These are phyloP conservation scores for Litsea cubeba DNA, from an alignment of 164 flowering plant species.

Conservation along the genomic window DNA sequence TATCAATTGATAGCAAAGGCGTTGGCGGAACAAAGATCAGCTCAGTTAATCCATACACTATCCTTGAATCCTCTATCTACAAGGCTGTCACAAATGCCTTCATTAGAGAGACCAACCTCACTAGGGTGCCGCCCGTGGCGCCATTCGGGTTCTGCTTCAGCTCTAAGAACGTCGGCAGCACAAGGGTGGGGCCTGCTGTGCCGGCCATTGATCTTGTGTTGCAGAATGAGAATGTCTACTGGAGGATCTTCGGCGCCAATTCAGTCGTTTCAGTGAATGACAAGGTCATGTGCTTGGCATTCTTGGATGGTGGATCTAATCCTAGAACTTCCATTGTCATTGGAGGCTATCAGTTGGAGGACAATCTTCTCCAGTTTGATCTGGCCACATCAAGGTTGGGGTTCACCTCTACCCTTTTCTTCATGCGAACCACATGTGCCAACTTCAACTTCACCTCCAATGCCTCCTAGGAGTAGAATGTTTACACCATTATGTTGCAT, in stretches of 20 bases:
- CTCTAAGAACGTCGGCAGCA: conserved; percentile 8
- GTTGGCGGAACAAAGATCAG: conserved; percentile 39
- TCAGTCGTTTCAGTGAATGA: conserved; percentile 28
- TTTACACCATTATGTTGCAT: background rate
- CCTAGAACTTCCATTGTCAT: conserved; percentile 27
- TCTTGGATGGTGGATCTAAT: conserved; percentile 32
- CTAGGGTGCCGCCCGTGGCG: conserved; percentile 20
- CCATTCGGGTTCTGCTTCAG: conserved; percentile 46
- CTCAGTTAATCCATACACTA: conserved; percentile 47
- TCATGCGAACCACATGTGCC: conserved; percentile 26
- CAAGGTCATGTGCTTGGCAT: conserved; percentile 35
- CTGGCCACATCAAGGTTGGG: conserved; percentile 33
- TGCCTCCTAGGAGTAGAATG: background rate
- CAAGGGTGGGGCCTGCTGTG: conserved; percentile 15
- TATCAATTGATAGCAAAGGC: conserved; percentile 12
- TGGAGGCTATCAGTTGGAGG: conserved; percentile 37
- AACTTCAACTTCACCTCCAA: conserved; percentile 30
- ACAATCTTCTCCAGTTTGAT: conserved; percentile 45
- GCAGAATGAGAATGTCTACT: conserved; percentile 22
- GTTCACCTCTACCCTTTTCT: conserved; percentile 39
- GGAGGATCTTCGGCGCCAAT: conserved; percentile 43
- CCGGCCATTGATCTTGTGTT: conserved; percentile 41
- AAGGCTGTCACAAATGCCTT: conserved; percentile 21
- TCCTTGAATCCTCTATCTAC: conserved; percentile 34
- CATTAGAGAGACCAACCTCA: conserved; percentile 12